A percentile compares a stretch with the other conserved stretches of the same genome.
Evolutionary conservation across 1,284 basidiomycete genomes (phyloP).

Genomic region (Flammula alnicola): DNA sequence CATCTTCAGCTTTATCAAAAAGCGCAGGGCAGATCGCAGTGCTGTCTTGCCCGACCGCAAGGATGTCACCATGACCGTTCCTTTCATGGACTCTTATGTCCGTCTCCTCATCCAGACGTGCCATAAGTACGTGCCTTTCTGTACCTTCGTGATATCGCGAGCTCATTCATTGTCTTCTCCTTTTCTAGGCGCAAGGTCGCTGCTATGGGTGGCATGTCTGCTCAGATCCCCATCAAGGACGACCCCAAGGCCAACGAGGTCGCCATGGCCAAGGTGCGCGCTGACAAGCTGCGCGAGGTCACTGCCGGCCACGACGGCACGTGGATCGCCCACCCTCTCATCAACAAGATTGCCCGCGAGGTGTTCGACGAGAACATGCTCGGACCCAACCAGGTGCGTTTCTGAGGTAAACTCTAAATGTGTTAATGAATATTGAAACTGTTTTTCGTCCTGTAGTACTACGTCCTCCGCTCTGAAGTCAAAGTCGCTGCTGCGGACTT

Average conservation of each 20-base stretch:
- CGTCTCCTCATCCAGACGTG: slow-evolving; percentile 97
- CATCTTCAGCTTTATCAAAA: slow-evolving; percentile 98
- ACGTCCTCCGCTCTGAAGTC: slow-evolving; percentile 91
- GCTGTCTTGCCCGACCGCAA: slow-evolving; percentile 93
- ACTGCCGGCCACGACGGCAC: slow-evolving; percentile 95
- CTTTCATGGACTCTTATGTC: slow-evolving; percentile 99
- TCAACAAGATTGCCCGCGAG: slow-evolving; percentile 91
- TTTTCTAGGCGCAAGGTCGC: slow-evolving; percentile 87
- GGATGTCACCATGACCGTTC: slow-evolving; percentile 97
- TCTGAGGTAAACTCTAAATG: neutral
- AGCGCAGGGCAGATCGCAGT: slow-evolving; percentile 79
- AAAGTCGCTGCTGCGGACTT: slow-evolving; percentile 87
- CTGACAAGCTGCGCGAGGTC: slow-evolving; percentile 98
- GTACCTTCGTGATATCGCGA: neutral
- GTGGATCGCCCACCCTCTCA: slow-evolving; percentile 98
- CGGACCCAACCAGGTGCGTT: slow-evolving; percentile 89
- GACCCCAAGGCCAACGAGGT: slow-evolving; percentile 91
- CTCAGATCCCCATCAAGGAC: slow-evolving; percentile 98
- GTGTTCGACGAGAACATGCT: slow-evolving; percentile 95
- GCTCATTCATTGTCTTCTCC: slow-evolving; percentile 13
- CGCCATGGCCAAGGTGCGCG: slow-evolving; percentile 96
- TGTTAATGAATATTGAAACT: slow-evolving; percentile 10
- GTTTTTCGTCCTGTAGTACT: slow-evolving; percentile 66
- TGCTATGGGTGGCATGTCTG: slow-evolving; percentile 99
- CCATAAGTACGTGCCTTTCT: slow-evolving; percentile 75